A percentile compares a stretch with the other conserved stretches of the same genome.
These are phyloP conservation scores for Escovopsis sp. DNA, from an alignment of 2,329 filamentous ascomycete species.

Conservation along the genomic window DNA sequence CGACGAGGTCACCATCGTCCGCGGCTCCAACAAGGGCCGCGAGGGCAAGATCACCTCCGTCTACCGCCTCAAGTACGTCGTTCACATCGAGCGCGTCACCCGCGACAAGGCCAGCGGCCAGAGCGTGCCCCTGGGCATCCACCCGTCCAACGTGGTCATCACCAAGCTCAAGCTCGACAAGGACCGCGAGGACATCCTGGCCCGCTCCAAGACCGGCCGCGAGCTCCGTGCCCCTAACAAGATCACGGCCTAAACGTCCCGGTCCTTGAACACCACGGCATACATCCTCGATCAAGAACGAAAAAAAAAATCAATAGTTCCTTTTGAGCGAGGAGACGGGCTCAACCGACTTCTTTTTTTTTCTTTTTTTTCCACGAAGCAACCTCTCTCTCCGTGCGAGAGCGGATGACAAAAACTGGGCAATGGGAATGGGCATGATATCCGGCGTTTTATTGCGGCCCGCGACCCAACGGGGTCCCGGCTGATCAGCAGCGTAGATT, in stretches of 20 bases:
- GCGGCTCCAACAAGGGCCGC: slow-evolving; percentile 89
- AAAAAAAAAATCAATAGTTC: slow-evolving; percentile 4
- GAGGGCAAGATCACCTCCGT: slow-evolving; percentile 97
- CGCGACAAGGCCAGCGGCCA: slow-evolving; percentile 97
- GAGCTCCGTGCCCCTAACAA: slow-evolving; percentile 63
- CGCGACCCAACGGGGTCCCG: slow-evolving; percentile 15
- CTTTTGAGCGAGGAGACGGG: slow-evolving; percentile 6
- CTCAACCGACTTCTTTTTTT: not conserved
- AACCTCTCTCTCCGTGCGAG: slow-evolving; percentile 5
- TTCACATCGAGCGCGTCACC: slow-evolving; percentile 93
- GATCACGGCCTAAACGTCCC: slow-evolving; percentile 36
- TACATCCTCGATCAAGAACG: too few relatives aligned
- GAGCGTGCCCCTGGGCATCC: slow-evolving; percentile 84
- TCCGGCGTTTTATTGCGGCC: slow-evolving; percentile 23
- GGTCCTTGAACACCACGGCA: slow-evolving; percentile 6
- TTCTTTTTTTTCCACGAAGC: not conserved
- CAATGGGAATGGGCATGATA: slow-evolving; percentile 22
- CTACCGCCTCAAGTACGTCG: slow-evolving; percentile 95
- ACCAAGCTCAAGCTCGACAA: slow-evolving; percentile 98
- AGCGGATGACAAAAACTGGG: slow-evolving; percentile 8
- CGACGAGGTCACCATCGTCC: slow-evolving; percentile 85
- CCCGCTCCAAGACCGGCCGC: slow-evolving; percentile 68
- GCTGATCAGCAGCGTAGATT: slow-evolving; percentile 24
- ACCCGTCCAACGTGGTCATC: slow-evolving; percentile 94
- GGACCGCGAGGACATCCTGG: slow-evolving; percentile 79